phyloP scores from a whole-genome alignment of 257 asterid species.

The Solanum appendiculatum region DNA sequence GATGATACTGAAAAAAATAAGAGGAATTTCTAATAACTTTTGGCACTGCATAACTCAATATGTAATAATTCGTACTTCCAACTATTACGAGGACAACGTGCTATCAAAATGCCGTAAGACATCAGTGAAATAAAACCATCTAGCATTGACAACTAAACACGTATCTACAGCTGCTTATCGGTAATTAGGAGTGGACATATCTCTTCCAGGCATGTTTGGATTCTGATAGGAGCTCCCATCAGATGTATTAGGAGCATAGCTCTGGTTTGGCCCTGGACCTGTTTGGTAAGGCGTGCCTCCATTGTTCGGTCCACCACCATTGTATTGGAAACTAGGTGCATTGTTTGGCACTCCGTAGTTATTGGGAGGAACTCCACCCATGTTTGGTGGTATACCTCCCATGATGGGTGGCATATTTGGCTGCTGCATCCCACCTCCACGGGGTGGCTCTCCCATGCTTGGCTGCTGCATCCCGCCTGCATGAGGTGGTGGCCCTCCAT shows the following conservation, averaged over 20 bases:
- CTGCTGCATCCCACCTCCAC: constrained; percentile 21
- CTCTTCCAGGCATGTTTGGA: constrained; percentile 45
- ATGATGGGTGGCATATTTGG: constrained; percentile 5
- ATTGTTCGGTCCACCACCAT: constrained; percentile 21
- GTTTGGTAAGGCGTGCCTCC: constrained; percentile 14
- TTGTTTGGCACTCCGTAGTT: constrained; percentile 3
- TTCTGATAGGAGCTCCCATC: constrained; percentile 14
- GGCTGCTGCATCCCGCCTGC: constrained; percentile 3
- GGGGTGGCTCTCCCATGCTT: background rate
- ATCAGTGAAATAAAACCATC: background rate
- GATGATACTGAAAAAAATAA: background rate
- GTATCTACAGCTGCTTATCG: constrained; percentile 16
- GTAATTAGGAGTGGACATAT: constrained; percentile 20
- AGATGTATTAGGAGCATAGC: constrained; percentile 12
- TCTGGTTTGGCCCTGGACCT: constrained; percentile 26
- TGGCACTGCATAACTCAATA: background rate
- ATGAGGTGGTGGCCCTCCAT: background rate
- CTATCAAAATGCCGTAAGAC: background rate
- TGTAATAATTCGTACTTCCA: background rate
- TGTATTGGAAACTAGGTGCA: constrained; percentile 8
- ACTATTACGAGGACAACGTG: background rate
- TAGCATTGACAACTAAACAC: background rate
- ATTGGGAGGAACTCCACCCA: constrained; percentile 14
- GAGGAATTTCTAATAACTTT: background rate
- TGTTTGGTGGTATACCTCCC: background rate